Percentiles rank a stretch among this genome's conserved stretches.
Conservation (phyloP, 75 land plant genomes). For the Chamaecyparis obtusa region DNA sequence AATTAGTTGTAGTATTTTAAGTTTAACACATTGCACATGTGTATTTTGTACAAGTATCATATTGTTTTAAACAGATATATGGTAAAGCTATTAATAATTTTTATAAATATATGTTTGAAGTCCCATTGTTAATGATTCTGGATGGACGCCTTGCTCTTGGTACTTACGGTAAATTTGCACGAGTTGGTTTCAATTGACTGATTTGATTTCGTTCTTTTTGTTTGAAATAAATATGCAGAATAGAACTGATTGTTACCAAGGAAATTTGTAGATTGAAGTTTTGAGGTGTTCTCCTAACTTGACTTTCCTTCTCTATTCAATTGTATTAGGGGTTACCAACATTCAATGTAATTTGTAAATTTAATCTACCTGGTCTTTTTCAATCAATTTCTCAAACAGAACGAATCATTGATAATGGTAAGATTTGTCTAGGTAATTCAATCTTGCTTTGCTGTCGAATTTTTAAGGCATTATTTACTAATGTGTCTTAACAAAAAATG, state of each 20-base stretch:
- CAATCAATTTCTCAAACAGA: neutral
- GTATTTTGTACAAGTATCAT: neutral
- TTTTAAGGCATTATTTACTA: neutral
- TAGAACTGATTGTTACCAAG: neutral
- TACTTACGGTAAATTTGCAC: neutral
- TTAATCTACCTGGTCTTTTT: neutral
- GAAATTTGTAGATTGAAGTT: neutral
- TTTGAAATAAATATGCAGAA: neutral
- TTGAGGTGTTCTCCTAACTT: neutral
- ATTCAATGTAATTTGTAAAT: neutral
- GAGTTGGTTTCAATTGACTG: neutral
- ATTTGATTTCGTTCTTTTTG: neutral
- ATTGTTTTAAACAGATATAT: neutral
- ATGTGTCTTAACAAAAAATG: neutral
- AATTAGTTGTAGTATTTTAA: neutral
- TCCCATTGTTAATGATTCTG: neutral
- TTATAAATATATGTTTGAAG: neutral
- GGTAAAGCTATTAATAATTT: neutral
- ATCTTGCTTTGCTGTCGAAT: neutral
- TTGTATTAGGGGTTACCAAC: neutral
- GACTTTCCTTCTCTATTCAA: neutral
- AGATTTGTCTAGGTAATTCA: too few relatives aligned
- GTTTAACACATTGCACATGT: neutral
- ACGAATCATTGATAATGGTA: neutral
- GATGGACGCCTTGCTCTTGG: neutral